Evolutionary conservation across 2,329 filamentous ascomycete species (phyloP), one percentile per base, ranked within the genome.

Genomic region (Aspergillus caelatus): DNA sequence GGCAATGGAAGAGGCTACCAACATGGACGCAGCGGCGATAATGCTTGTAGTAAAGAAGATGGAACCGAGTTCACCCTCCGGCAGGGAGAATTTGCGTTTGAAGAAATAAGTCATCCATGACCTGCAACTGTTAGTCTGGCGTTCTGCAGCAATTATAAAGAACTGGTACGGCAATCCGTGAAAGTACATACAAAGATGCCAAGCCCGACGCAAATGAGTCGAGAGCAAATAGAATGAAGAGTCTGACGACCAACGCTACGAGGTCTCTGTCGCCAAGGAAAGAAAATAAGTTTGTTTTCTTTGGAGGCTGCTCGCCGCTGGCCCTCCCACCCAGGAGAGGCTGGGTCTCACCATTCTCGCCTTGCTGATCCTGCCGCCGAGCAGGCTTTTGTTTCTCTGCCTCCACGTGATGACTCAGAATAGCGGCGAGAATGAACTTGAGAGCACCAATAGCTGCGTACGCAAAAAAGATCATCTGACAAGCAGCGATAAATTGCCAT

Each of bases 171-270:
- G 19, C 16, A 16, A 34, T 54, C 30, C 50, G 7, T 32, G 26
- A 28, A 16, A 16, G 26, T 9, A 79, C 84, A 75, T 79, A 88
- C 81, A 87, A 71, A 26, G 88, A 86, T 4, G 88, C 89, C 73
- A 94, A 84, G 2, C 91, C 91, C 1, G 88, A 89, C 1, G 89
- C 90, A 62, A 93, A 85, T 0, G 88, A 85, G 73, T 93, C 91
- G 7, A 93, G 71, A 1, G 84, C 84, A 69, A 93, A 90, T 1
- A 94, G 79, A 9, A 90, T 76, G 71, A 88, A 90, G 0, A 94
- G 81, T 57, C 87, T 69, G 26, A 76, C 66, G 21, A 78, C 67
- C n/a, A 78, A 60, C 3, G 73, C 72, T 45, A 72, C 67, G 8
- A 78, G 58, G 23, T 85, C 79, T 3, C 75, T 77, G 6, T 86